Conservation (phyloP, 2,329 filamentous ascomycete genomes). For the Aspergillus arachidicola region DNA sequence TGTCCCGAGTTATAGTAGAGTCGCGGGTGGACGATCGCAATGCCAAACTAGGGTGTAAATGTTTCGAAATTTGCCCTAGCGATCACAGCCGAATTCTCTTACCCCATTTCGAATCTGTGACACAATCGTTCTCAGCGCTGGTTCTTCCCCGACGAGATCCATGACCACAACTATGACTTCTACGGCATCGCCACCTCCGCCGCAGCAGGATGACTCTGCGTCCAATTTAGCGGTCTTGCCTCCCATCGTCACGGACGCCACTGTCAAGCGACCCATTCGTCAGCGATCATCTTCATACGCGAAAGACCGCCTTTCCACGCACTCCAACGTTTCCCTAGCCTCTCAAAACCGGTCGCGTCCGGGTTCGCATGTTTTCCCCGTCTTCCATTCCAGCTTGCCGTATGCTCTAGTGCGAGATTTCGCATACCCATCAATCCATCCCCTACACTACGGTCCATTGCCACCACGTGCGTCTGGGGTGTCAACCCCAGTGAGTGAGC, state of each 20-base stretch:
- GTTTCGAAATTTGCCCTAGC: slow-evolving; percentile 26
- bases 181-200: slow-evolving; percentile 33
- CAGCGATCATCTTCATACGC: slow-evolving; percentile 75
- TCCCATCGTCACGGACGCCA: slow-evolving; percentile 54
- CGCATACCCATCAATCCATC: slow-evolving; percentile 80
- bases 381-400: slow-evolving; percentile 80
- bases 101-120: slow-evolving; percentile 15
- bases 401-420: slow-evolving; percentile 96
- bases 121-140: slow-evolving; percentile 17
- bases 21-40: slow-evolving; percentile 34
- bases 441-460: slow-evolving; percentile 91
- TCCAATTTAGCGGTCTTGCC: slow-evolving; percentile 40
- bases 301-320: slow-evolving; percentile 81
- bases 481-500: slow-evolving; percentile 83
- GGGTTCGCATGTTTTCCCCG: slow-evolving; percentile 76
- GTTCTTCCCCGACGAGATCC: slow-evolving; percentile 13
- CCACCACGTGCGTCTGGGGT: slow-evolving; percentile 71
- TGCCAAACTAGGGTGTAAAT: slow-evolving; percentile 36
- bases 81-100: slow-evolving; percentile 25
- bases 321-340: slow-evolving; percentile 68
- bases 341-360: slow-evolving; percentile 70
- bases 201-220: slow-evolving; percentile 31
- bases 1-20: slow-evolving; percentile 8
- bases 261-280: slow-evolving; percentile 61
- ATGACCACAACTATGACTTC: slow-evolving; percentile 43